phyloP scores from a whole-genome alignment of 2,329 filamentous ascomycete genomes.

The Exophiala xenobiotica region DNA sequence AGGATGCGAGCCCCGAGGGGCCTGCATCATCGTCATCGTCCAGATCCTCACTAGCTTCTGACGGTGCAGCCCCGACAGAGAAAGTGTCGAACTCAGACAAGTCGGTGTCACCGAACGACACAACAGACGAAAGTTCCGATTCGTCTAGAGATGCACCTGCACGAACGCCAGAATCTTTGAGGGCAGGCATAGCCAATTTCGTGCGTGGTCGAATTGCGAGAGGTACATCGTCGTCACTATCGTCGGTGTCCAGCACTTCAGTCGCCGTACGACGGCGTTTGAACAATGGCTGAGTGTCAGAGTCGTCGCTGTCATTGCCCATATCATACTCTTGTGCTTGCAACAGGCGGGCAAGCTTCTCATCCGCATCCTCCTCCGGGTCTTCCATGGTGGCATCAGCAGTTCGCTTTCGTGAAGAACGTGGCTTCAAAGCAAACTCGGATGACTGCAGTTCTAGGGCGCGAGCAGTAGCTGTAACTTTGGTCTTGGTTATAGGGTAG shows the following conservation, averaged over 20 bases:
- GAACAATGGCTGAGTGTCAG: constrained; percentile 13
- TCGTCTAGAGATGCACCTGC: constrained; percentile 7
- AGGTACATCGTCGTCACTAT: constrained; percentile 24
- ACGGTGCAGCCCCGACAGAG: background rate
- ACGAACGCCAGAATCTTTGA: too few relatives aligned
- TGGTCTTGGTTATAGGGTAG: constrained; percentile 9
- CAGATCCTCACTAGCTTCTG: constrained; percentile 7
- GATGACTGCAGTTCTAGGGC: constrained; percentile 46
- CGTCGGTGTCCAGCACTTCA: constrained; percentile 9
- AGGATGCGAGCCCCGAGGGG: background rate
- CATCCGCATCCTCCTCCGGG: constrained; percentile 42
- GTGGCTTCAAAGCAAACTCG: constrained; percentile 50
- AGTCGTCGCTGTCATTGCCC: constrained; percentile 19
- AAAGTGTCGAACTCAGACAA: constrained; percentile 11
- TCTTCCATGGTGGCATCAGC: constrained; percentile 45
- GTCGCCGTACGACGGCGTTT: constrained; percentile 14
- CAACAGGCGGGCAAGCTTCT: constrained; percentile 56
- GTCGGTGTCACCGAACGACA: constrained; percentile 14
- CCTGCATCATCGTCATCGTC: background rate
- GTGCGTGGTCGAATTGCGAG: constrained; percentile 10
- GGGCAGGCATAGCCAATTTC: background rate
- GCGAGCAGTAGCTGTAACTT: constrained; percentile 46
- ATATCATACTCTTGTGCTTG: constrained; percentile 56
- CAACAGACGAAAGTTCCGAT: constrained; percentile 14
- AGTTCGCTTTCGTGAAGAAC: constrained; percentile 40